phyloP scores from a whole-genome alignment of 768 basidiomycete genomes.

The Cystobasidiopsis lactophilus region DNA sequence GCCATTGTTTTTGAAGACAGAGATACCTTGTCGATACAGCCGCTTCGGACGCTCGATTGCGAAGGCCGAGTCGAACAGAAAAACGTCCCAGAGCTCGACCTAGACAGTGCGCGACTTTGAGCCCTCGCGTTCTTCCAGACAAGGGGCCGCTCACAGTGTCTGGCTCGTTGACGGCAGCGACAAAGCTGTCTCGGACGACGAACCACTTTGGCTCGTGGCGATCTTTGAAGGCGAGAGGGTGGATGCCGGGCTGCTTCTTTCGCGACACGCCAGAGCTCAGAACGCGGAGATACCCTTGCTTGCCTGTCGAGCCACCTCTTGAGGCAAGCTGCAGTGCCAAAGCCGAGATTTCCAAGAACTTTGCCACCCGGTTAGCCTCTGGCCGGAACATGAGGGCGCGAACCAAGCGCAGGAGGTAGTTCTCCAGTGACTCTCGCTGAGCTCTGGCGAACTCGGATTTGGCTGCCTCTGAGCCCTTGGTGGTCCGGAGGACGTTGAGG shows the following conservation, averaged over 20 bases:
- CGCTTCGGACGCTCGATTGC: conserved; percentile 71
- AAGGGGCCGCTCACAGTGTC: conserved; percentile 65
- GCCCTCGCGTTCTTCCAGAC: no score
- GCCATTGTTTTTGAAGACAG: conserved; percentile 37
- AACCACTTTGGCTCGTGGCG: conserved; percentile 60
- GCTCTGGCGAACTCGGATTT: conserved; percentile 56
- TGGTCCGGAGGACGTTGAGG: conserved; percentile 54
- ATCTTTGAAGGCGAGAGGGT: conserved; percentile 26
- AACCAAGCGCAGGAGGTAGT: conserved; percentile 67
- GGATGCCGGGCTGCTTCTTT: conserved; percentile 31
- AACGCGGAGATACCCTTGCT: conserved; percentile 58
- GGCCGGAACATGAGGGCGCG: conserved; percentile 82
- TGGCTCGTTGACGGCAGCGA: conserved; percentile 66
- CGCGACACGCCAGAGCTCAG: conserved; percentile 40
- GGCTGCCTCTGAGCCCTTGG: conserved; percentile 32
- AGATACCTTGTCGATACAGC: conserved; percentile 65
- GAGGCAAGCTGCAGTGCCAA: conserved; percentile 55
- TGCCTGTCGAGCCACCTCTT: conserved; percentile 55
- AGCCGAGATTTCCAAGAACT: conserved; percentile 79
- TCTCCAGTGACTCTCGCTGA: conserved; percentile 63
- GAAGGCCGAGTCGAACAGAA: conserved; percentile 74
- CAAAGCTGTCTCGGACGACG: conserved; percentile 70
- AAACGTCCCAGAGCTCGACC: conserved; percentile 80
- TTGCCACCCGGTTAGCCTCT: conserved; percentile 63
- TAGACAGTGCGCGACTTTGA: no score